These are phyloP conservation scores for Nigrospora osmanthi DNA, from an alignment of 2,329 filamentous ascomycete species.

Conservation along the genomic window DNA sequence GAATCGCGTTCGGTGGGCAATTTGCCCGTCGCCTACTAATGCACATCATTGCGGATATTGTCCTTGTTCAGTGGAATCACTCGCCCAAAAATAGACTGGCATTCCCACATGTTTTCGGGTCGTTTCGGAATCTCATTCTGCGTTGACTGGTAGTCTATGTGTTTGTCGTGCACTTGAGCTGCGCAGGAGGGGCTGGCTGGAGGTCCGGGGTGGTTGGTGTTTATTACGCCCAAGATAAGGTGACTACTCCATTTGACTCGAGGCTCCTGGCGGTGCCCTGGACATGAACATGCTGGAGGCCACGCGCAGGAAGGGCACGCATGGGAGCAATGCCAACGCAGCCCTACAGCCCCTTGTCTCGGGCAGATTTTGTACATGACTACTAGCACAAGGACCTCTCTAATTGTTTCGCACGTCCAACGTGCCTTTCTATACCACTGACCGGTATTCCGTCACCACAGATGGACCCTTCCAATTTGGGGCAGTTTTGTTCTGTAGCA, in stretches of 20 bases:
- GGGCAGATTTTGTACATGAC: slow-evolving; percentile 1
- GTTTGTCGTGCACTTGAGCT: slow-evolving; percentile 16
- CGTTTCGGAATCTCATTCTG: slow-evolving; percentile 23
- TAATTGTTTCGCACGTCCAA: slow-evolving; percentile 1
- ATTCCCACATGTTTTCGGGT: slow-evolving; percentile 19
- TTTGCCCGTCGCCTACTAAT: slow-evolving; percentile 10
- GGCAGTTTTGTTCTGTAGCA: too few species aligned
- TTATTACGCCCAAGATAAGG: too few species aligned
- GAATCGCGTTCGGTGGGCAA: slow-evolving; percentile 1
- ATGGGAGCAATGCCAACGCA: background rate
- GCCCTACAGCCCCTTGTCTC: background rate
- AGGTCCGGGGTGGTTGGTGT: background rate
- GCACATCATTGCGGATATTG: slow-evolving; percentile 19
- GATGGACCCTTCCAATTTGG: too few species aligned
- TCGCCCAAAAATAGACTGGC: slow-evolving; percentile 23
- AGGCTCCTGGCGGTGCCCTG: too few species aligned
- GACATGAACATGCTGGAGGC: background rate
- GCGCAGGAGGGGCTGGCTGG: background rate
- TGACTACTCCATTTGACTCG: too few species aligned
- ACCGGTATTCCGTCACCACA: too few species aligned
- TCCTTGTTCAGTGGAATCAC: slow-evolving; percentile 12
- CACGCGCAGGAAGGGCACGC: background rate
- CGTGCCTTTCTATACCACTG: too few species aligned
- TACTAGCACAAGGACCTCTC: background rate
- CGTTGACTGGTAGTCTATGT: slow-evolving; percentile 24